These are phyloP conservation scores for Penicillium sp. DNA, from an alignment of 2,329 filamentous ascomycete genomes.

Conservation along the genomic window DNA sequence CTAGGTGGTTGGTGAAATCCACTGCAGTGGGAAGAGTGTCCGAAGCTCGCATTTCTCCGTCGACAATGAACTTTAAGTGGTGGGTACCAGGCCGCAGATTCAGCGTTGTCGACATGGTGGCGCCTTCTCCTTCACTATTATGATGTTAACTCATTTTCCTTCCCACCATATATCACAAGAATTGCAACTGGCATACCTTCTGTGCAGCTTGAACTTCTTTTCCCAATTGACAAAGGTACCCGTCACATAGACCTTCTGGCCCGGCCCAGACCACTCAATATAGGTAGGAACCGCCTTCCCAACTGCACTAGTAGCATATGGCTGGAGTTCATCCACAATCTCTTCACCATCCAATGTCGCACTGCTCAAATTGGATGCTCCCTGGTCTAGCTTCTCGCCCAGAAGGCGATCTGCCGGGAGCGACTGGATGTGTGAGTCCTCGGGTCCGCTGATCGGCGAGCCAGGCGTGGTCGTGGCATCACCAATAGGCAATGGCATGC, in stretches of 20 bases:
- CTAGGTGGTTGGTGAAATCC: constrained; percentile 95
- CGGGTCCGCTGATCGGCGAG: constrained; percentile 80
- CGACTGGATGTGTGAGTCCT: constrained; percentile 59
- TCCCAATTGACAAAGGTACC: constrained; percentile 98
- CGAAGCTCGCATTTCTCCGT: constrained; percentile 89
- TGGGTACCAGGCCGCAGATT: constrained; percentile 91
- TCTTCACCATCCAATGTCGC: constrained; percentile 71
- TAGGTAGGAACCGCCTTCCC: constrained; percentile 79
- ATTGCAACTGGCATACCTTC: constrained; percentile 66
- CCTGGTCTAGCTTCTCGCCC: constrained; percentile 59
- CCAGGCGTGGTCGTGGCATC: constrained; percentile 88
- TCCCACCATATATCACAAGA: constrained; percentile 17
- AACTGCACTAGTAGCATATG: constrained; percentile 67
- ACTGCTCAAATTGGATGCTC: constrained; percentile 58
- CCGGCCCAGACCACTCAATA: constrained; percentile 81
- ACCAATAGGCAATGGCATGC: constrained; percentile 88
- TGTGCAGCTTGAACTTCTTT: constrained; percentile 84
- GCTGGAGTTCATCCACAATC: constrained; percentile 71
- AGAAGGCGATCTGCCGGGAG: constrained; percentile 48
- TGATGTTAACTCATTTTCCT: constrained; percentile 15
- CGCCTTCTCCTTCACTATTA: constrained; percentile 50
- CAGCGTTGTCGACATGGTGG: constrained; percentile 74
- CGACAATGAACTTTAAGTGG: constrained; percentile 94
- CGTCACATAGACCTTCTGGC: constrained; percentile 92
- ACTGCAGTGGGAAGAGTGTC: constrained; percentile 89